These are phyloP conservation scores for Aurantiochytrium sp. DNA, from an alignment of 108 stramenopile genomes.

Conservation along the genomic window DNA sequence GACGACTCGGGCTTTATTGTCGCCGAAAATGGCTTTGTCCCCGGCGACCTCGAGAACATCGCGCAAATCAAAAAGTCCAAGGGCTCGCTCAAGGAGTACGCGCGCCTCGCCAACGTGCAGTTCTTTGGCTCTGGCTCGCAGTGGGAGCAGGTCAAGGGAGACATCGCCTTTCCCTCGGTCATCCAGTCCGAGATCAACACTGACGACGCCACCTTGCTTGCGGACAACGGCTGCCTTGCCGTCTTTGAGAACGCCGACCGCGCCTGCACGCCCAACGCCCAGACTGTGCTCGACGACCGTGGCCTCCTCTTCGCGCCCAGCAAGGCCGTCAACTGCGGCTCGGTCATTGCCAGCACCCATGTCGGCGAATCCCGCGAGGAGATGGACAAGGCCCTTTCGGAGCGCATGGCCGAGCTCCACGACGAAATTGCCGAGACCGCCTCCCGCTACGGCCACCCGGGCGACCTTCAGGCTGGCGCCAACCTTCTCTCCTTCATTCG, in stretches of 20 bases:
- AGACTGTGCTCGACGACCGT: background rate
- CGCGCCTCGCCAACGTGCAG: background rate
- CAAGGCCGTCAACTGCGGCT: background rate
- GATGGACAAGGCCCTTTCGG: background rate
- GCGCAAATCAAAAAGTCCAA: conserved; percentile 47
- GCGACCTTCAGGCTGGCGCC: conserved; percentile 10
- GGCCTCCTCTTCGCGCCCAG: background rate
- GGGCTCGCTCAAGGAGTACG: conserved; percentile 32
- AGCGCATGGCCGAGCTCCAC: background rate
- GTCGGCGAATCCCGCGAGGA: background rate
- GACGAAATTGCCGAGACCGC: background rate
- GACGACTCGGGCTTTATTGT: conserved; percentile 46
- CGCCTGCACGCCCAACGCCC: conserved; percentile 11
- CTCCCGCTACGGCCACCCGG: background rate
- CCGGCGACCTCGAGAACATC: conserved; percentile 42
- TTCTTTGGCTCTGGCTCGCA: background rate
- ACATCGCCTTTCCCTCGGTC: conserved; percentile 48
- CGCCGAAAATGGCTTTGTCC: conserved; percentile 44
- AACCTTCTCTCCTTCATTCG: background rate
- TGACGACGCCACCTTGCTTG: conserved; percentile 31
- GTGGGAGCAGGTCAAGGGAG: conserved; percentile 27
- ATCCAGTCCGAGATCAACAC: conserved; percentile 40
- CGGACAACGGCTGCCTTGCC: conserved; percentile 39
- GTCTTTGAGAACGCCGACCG: conserved; percentile 39
- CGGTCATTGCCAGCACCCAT: background rate